phyloP scores from a whole-genome alignment of 495 filamentous ascomycete genomes.

The Podospora tetraspora region DNA sequence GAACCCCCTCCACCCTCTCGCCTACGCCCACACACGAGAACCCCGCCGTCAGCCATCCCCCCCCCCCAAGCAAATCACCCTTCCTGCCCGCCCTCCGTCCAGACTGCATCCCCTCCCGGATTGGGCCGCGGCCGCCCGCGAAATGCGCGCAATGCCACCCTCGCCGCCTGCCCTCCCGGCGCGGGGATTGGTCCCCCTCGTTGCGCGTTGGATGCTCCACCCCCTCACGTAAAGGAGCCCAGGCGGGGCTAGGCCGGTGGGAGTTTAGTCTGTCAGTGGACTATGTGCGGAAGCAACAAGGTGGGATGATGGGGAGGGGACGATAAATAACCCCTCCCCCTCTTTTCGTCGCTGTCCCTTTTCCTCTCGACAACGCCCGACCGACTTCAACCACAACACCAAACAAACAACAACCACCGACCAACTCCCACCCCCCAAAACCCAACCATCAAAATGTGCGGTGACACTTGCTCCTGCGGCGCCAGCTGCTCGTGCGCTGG shows the following conservation, averaged over 20 bases:
- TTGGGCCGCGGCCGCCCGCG: constrained; percentile 4
- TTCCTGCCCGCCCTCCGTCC: neutral
- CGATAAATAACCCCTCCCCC: constrained; percentile 3
- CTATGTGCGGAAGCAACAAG: no score
- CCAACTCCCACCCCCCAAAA: neutral
- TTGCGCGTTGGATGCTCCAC: neutral
- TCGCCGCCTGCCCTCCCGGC: neutral
- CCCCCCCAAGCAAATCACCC: constrained; percentile 3
- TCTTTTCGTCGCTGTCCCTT: neutral
- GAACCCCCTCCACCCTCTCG: neutral
- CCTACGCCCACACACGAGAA: neutral
- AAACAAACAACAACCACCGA: neutral
- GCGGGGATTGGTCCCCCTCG: neutral
- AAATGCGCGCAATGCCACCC: constrained; percentile 11
- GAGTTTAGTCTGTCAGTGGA: neutral
- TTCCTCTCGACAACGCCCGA: neutral
- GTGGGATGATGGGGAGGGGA: neutral
- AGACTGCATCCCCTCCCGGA: constrained; percentile 5
- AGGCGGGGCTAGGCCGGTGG: neutral
- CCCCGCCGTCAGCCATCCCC: neutral
- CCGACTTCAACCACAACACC: neutral
- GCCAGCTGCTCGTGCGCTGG: constrained; percentile 21
- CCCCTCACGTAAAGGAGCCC: neutral
- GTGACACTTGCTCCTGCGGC: constrained; percentile 21
- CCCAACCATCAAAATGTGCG: constrained; percentile 24